Evolutionary conservation across 2,329 filamentous ascomycete genomes (phyloP).

Genomic region (Trichoderma lentiforme): DNA sequence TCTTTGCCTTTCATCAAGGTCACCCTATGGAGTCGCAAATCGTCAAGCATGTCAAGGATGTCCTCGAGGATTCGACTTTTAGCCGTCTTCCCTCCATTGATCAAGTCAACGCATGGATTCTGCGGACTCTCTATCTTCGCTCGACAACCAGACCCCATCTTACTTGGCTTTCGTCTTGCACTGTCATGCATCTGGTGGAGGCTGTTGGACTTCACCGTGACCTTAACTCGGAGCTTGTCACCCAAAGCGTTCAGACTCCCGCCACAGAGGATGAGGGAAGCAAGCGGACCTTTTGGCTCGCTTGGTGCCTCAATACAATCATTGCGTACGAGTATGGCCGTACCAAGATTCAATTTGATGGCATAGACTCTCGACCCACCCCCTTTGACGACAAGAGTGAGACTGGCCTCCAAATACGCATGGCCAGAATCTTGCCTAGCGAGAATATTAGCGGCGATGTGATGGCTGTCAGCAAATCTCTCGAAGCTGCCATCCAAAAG

Average conservation of each 20-base stretch:
- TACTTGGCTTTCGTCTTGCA: constrained; percentile 20
- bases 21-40: constrained; percentile 18
- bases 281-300: constrained; percentile 19
- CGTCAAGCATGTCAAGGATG: constrained; percentile 14
- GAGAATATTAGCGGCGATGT: background rate
- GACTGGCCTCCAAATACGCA: background rate
- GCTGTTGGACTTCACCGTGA: constrained; percentile 21
- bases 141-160: constrained; percentile 21
- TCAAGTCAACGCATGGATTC: constrained; percentile 21
- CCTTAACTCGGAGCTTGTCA: background rate
- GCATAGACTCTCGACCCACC: background rate
- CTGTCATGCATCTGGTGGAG: constrained; percentile 20
- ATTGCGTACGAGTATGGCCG: constrained; percentile 21
- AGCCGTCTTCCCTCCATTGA: constrained; percentile 18
- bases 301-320: constrained; percentile 20
- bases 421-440: background rate
- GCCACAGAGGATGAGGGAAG: constrained; percentile 16
- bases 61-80: background rate
- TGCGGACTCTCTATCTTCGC: constrained; percentile 21
- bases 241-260: background rate
- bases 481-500: constrained; percentile 3
- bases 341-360: constrained; percentile 2
- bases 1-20: constrained; percentile 15
- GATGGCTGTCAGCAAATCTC: constrained; percentile 4
- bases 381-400: background rate